These are phyloP conservation scores for Crithidia mellificae DNA, from an alignment of 208 protist genomes.

Conservation along the genomic window DNA sequence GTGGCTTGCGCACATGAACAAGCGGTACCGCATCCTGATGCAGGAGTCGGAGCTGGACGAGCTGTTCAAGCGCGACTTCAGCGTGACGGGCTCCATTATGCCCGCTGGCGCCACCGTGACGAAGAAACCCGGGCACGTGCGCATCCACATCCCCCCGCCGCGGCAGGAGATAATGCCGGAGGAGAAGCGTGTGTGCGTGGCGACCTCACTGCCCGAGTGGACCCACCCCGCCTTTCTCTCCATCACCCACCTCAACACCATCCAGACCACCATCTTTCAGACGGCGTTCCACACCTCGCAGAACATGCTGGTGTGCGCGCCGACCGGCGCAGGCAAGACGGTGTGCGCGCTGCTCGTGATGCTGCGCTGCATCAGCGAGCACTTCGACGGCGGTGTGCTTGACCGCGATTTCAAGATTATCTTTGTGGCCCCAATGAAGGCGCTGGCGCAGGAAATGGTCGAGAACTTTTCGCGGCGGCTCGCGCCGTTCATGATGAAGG, in stretches of 20 bases:
- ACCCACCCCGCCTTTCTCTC: conserved; percentile 88
- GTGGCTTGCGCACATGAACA: conserved; percentile 88
- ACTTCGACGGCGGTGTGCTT: conserved; percentile 84
- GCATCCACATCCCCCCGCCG: conserved; percentile 84
- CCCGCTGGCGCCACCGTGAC: conserved; percentile 62
- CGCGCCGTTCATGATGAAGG: conserved; percentile 86
- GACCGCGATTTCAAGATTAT: conserved; percentile 98
- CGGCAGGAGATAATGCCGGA: conserved; percentile 64
- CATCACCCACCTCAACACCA: conserved; percentile 95
- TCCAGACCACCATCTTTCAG: conserved; percentile 96
- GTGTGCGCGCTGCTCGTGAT: conserved; percentile 98
- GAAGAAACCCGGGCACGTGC: conserved; percentile 68
- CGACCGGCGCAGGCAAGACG: conserved; percentile 99
- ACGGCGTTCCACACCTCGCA: conserved; percentile 97
- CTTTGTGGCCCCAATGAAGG: conserved; percentile 99
- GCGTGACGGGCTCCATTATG: conserved; percentile 71
- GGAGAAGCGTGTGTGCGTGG: conserved; percentile 79
- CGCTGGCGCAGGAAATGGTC: conserved; percentile 98
- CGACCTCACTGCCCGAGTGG: conserved; percentile 86
- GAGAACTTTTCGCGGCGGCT: conserved; percentile 95
- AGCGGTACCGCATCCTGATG: conserved; percentile 83
- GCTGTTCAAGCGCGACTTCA: conserved; percentile 84
- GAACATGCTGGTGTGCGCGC: conserved; percentile 99
- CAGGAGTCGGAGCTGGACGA: conserved; percentile 84
- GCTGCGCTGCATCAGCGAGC: conserved; percentile 92